A percentile compares a stretch with the other conserved stretches of the same genome.
phyloP scores from a whole-genome alignment of 2,329 filamentous ascomycete species.

The Nemania abortiva region DNA sequence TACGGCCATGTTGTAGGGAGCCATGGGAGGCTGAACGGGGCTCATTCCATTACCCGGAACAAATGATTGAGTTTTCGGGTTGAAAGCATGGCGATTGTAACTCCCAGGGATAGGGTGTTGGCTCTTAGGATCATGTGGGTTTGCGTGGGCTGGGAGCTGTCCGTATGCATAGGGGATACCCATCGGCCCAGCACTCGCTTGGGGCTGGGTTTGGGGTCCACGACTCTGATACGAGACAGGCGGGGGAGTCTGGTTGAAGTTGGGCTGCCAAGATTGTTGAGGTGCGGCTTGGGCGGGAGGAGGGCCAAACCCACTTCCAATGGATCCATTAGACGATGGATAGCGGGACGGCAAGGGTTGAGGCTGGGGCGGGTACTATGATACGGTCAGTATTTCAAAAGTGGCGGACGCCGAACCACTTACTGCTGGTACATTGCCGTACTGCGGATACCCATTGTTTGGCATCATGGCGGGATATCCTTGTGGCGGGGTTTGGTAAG shows the following conservation, averaged over 20 bases:
- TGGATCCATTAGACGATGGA: conserved; percentile 52
- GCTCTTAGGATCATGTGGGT: conserved; percentile 77
- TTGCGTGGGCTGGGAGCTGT: conserved; percentile 77
- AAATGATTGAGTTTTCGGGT: conserved; percentile 94
- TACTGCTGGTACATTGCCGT: conserved; percentile 60
- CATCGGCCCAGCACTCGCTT: conserved; percentile 41
- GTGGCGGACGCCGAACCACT: conserved; percentile 47
- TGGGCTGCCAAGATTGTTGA: conserved; percentile 53
- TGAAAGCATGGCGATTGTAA: conserved; percentile 87
- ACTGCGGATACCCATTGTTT: conserved; percentile 59
- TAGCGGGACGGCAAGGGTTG: conserved; percentile 51
- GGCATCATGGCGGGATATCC: conserved; percentile 60
- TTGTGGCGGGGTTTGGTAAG: conserved; percentile 59
- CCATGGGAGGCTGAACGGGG: conserved; percentile 61
- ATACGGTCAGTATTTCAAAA: conserved; percentile 18
- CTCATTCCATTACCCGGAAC: conserved; percentile 73
- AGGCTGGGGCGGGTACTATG: conserved; percentile 54
- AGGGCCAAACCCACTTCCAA: conserved; percentile 52
- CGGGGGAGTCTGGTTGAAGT: conserved; percentile 44
- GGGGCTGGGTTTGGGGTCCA: conserved; percentile 46
- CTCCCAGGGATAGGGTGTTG: conserved; percentile 88
- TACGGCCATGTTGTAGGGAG: conserved; percentile 61
- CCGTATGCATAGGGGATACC: conserved; percentile 78
- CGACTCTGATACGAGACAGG: conserved; percentile 46
- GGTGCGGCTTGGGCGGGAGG: conserved; percentile 52